A percentile compares a stretch with the other conserved stretches of the same genome.
These are phyloP conservation scores for Spizellomyces sp. DNA, from an alignment of 192 early-diverging fungal genomes.

Conservation along the genomic window DNA sequence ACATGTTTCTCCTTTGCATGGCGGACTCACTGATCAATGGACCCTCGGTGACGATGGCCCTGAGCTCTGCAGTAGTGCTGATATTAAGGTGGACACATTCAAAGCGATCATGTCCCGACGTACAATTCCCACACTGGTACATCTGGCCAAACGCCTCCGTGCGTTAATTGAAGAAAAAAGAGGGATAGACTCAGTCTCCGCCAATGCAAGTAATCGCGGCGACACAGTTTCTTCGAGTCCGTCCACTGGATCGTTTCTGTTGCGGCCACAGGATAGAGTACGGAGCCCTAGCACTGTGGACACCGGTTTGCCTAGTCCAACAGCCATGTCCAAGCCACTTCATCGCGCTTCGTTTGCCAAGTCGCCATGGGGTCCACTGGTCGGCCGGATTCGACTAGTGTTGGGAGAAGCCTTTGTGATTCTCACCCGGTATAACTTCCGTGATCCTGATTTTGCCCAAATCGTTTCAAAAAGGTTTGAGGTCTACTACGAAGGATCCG, in stretches of 20 bases:
- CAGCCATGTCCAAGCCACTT: neutral
- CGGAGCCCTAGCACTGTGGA: neutral
- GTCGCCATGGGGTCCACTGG: neutral
- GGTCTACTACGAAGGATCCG: neutral
- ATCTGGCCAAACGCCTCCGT: slow-evolving; percentile 48
- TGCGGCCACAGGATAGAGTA: neutral
- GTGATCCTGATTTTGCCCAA: slow-evolving; percentile 52
- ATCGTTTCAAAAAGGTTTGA: slow-evolving; percentile 27
- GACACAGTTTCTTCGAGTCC: neutral
- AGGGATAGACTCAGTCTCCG: neutral
- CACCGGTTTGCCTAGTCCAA: neutral
- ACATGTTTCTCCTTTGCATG: slow-evolving; percentile 55
- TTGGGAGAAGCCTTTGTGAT: slow-evolving; percentile 35
- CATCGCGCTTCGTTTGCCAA: slow-evolving; percentile 1
- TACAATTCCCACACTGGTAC: slow-evolving; percentile 63
- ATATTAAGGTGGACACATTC: slow-evolving; percentile 40
- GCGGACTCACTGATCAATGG: slow-evolving; percentile 14
- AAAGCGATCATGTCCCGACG: slow-evolving; percentile 50
- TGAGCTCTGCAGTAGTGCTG: slow-evolving; percentile 1
- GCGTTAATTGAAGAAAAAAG: slow-evolving; percentile 62
- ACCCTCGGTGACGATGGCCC: neutral
- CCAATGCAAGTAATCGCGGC: neutral
- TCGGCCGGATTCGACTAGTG: slow-evolving; percentile 10
- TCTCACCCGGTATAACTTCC: slow-evolving; percentile 48
- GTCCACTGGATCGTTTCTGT: too few relatives aligned